These are phyloP conservation scores for Aurantiochytrium sp. DNA, from an alignment of 108 stramenopile genomes.

Conservation along the genomic window DNA sequence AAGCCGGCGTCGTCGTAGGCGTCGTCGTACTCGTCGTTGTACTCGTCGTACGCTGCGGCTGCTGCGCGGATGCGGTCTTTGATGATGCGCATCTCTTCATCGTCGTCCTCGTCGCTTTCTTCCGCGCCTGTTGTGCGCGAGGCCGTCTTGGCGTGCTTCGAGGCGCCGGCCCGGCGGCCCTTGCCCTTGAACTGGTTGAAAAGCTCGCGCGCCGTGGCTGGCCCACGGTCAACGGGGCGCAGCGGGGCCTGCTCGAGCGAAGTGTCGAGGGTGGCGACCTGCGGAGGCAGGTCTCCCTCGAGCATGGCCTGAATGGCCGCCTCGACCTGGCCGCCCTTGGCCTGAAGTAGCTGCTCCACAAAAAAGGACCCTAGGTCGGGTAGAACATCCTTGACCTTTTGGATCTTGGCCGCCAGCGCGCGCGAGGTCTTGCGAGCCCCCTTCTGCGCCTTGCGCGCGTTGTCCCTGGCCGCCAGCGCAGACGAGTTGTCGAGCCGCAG, in stretches of 20 bases:
- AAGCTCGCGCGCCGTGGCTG: background rate
- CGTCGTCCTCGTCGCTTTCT: background rate
- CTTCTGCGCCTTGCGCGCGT: background rate
- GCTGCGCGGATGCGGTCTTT: background rate
- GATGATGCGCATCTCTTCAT: background rate
- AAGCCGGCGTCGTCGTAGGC: slow-evolving; percentile 15
- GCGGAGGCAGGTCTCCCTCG: background rate
- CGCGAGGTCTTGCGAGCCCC: background rate
- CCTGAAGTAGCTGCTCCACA: background rate
- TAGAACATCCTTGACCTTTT: background rate
- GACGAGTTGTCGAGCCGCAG: background rate
- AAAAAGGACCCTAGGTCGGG: background rate
- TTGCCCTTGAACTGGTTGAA: background rate
- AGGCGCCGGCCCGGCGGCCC: background rate
- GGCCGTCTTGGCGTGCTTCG: background rate
- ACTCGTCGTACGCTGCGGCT: background rate
- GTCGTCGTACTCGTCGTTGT: slow-evolving; percentile 27
- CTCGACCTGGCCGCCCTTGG: background rate
- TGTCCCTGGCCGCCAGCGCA: background rate
- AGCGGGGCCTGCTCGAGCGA: background rate
- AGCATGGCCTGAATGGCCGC: background rate
- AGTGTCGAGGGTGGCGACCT: background rate
- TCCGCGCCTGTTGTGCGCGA: background rate
- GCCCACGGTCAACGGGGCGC: background rate
- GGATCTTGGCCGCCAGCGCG: background rate